These are phyloP conservation scores for Beauveria bassiana DNA, from an alignment of 2,329 filamentous ascomycete species.

Conservation along the genomic window DNA sequence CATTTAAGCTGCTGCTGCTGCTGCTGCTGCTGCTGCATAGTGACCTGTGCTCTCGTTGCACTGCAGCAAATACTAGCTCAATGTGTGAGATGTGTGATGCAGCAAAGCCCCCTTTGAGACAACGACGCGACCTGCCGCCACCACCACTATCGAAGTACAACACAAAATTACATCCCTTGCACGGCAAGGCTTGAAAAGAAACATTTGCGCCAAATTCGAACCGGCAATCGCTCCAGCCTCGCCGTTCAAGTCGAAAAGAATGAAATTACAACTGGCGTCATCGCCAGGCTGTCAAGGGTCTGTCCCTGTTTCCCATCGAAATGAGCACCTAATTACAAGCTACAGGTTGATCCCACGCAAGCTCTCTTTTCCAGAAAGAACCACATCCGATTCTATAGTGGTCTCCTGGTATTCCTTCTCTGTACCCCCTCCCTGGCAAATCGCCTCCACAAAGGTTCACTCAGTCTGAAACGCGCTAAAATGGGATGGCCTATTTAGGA, in stretches of 20 bases:
- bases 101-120: not conserved
- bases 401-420: too few relatives aligned
- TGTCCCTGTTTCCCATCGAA: not conserved
- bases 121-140: not conserved
- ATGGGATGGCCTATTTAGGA: too few relatives aligned
- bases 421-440: too few relatives aligned
- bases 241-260: not conserved
- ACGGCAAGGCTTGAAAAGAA: not conserved
- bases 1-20: not conserved
- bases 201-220: not conserved
- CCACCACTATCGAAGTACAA: too few relatives aligned
- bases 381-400: too few relatives aligned
- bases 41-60: not conserved
- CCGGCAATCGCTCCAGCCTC: not conserved
- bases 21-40: not conserved
- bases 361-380: too few relatives aligned
- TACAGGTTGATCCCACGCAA: not conserved
- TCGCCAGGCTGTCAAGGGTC: not conserved
- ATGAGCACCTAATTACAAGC: not conserved
- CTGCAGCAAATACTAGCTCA: not conserved
- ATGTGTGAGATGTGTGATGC: not conserved
- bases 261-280: conserved; percentile 11
- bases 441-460: too few relatives aligned
- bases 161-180: not conserved
- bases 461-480: too few relatives aligned